Base-by-base conservation (phyloP, 495 filamentous ascomycete genomes). In the Chaetomium fimeti region DNA sequence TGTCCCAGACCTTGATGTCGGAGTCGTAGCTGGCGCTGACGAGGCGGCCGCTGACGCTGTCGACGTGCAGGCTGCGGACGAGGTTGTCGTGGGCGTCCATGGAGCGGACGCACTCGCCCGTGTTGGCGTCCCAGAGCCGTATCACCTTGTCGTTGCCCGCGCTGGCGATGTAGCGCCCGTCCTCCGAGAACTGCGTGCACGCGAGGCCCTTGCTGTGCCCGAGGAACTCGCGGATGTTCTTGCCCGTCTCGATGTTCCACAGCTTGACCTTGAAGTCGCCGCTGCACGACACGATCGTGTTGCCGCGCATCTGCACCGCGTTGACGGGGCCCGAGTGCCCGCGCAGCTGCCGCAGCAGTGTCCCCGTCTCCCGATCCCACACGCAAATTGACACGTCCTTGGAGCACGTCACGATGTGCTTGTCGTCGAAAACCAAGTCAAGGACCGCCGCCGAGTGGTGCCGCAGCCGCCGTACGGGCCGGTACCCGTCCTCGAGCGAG, bases 131-230 rank as follows among this genome's bases (percentile, higher is more conserved):
- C 82, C 93, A 98, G 66, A 97, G 88, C 69, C 96, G 93, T 65
- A 97, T 96, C 36, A 91, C 85, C 70, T 89, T 85, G 73, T 97
- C 94, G 71, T 97, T 98, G 27, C 94, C 94, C 45, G 94, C 94
- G 5, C 91, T 92, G 20, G 96, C 86, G 43, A 98, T 92, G 61
- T 87, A 91, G 51, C 88, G 87, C 15, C 88, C 89, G 74, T 98
- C 94, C 60, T 96, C 90, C 57, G 88, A 91, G 74, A 98, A 97
- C 74, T 98, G 94, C 62, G 93, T 91, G 73, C 94, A 97, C 2
- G 94, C 94, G 43, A 98, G 85, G 13, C 95, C 94, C 68, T 92
- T 91, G 72, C 88, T 91, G 72, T 93, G 90, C 61, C 90, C 90
- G 12, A 81, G 71, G 70, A 98, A 96, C 72, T 97, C 91, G 69